Evolutionary conservation across 2,329 filamentous ascomycete species (phyloP), one percentile per base, ranked within the genome.

Genomic region (Exophiala lecanii-corni): DNA sequence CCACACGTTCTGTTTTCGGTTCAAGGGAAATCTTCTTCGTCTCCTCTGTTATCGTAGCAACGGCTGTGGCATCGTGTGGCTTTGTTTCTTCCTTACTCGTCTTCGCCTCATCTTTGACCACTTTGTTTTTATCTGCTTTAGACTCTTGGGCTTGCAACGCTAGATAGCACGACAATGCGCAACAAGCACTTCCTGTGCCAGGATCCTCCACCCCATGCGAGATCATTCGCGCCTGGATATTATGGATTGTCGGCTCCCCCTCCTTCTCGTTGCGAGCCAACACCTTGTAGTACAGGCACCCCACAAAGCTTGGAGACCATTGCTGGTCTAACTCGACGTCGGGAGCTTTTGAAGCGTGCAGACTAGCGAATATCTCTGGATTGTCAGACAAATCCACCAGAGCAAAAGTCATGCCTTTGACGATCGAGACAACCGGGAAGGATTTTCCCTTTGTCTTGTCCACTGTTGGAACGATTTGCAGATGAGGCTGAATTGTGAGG

Each of bases 361-460:
- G 46, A 12, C 46, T 42, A 5, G 48, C 49, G 28, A 58, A 49
- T 16, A 59, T 41, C 5, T 54, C 52, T 1, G 55, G 56, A 28
- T 54, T 51, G 6, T 53, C 54, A 2, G 59, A 59, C 35, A 63
- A 47, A 28, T 60, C 58, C 19, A 64, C 53, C 1, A 63, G 55
- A 9, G 56, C 57, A 46, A 61, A 63, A 1, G 77, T 78, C 81
- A 89, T 84, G 36, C 85, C 86, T 33, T 78, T 78, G 25, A 88
- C 84, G 34, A 89, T 77, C 51, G 76, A 81, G 43, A 80, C 72
- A 13, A 78, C 57, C 10, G 75, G 72, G 6, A 73, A 68, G 3
- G 62, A 62, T n/a, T 38, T 51, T 26, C 38, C 44, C n/a, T 47
- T 57, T 34, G 45, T 53, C 36, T 56, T 58, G 10, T 54, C 54